A percentile compares a stretch with the other conserved stretches of the same genome.
These are phyloP conservation scores for Draba incana DNA, from an alignment of 345 rosid species.

Conservation along the genomic window DNA sequence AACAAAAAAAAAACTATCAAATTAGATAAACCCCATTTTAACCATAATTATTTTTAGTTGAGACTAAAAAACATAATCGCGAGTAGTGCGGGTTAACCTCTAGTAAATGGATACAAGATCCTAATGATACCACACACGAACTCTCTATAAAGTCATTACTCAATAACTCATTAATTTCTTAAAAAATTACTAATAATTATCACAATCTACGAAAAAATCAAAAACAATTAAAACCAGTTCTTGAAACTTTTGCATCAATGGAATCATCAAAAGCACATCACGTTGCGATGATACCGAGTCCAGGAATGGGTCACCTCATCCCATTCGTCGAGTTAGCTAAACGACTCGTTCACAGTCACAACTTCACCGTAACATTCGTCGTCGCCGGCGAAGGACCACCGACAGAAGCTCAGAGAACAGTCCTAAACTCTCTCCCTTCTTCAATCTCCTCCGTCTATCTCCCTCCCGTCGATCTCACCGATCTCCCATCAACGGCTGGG, in stretches of 20 bases:
- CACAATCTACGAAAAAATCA: background rate
- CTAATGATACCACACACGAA: slow-evolving; percentile 21
- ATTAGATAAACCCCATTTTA: no score
- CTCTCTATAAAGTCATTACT: slow-evolving; percentile 37
- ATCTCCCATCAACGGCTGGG: slow-evolving; percentile 39
- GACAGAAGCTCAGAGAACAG: slow-evolving; percentile 48
- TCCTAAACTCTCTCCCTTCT: slow-evolving; percentile 56
- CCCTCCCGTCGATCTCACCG: slow-evolving; percentile 54
- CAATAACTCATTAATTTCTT: slow-evolving; percentile 22
- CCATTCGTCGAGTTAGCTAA: slow-evolving; percentile 74
- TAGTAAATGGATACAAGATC: no score
- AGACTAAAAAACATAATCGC: no score
- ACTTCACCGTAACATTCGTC: slow-evolving; percentile 52
- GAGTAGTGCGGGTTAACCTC: no score
- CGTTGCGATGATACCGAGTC: slow-evolving; percentile 60
- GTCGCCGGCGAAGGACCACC: slow-evolving; percentile 60
- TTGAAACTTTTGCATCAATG: slow-evolving; percentile 40
- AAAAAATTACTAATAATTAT: background rate
- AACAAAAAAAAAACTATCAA: no score
- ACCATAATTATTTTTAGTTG: no score
- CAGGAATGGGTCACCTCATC: slow-evolving; percentile 88
- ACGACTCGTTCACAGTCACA: slow-evolving; percentile 49
- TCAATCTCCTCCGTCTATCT: slow-evolving; percentile 52
- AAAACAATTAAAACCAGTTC: background rate
- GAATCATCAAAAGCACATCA: slow-evolving; percentile 44